phyloP scores from a whole-genome alignment of 78 protist genomes.

The Dictyostelium intermedium region DNA sequence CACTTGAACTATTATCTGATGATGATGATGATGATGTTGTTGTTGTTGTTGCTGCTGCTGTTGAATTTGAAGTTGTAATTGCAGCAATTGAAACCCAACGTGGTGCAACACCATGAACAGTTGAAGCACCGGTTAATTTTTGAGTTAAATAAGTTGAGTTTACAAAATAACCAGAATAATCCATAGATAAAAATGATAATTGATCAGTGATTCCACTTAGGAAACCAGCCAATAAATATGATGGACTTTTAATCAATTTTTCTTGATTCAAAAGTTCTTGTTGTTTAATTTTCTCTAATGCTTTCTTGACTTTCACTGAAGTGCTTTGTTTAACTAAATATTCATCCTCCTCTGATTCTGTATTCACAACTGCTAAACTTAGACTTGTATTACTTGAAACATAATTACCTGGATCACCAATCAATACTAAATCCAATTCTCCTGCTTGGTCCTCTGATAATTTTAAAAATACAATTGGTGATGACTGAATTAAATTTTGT shows the following conservation, averaged over 20 bases:
- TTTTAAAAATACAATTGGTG: constrained; percentile 84
- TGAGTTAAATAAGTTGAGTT: constrained; percentile 34
- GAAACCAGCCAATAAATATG: neutral
- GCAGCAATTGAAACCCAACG: constrained; percentile 37
- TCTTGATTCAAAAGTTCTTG: neutral
- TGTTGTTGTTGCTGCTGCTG: neutral
- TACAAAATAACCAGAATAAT: constrained; percentile 19
- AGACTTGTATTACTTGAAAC: neutral
- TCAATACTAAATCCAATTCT: constrained; percentile 66
- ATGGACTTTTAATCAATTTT: neutral
- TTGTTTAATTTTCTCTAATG: neutral
- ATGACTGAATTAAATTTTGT: constrained; percentile 69
- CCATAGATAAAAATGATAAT: neutral
- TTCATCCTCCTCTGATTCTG: neutral
- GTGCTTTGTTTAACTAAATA: neutral
- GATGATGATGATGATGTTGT: neutral
- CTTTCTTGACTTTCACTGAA: neutral
- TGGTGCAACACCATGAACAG: constrained; percentile 72
- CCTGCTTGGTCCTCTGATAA: constrained; percentile 85
- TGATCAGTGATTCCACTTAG: neutral
- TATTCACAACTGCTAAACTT: neutral
- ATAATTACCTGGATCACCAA: constrained; percentile 43
- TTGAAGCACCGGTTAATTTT: neutral
- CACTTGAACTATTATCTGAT: neutral
- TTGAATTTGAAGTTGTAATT: neutral